Base-by-base conservation (phyloP, 2,329 filamentous ascomycete genomes). In the Penicillium sp. region DNA sequence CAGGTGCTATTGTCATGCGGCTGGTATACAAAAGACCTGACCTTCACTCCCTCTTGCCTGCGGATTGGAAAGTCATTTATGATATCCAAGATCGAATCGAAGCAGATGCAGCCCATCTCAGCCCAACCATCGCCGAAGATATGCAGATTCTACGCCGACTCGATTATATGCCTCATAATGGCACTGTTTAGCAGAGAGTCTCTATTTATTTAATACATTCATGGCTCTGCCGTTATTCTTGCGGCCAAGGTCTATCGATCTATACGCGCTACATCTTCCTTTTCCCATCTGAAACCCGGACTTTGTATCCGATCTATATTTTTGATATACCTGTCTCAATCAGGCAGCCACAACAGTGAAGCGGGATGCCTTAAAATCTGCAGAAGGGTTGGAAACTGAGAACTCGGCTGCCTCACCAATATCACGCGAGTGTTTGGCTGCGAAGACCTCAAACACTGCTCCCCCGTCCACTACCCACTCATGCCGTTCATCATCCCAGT, bases 381-480 rank as follows among this genome's bases (percentile, higher is more conserved):
- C 51, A 21, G 51, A 29, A 19, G 51, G 51, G 17, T 19, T 53
- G 30, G 4, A 30, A 35, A 53, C 31, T 8, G 21, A 15, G 35
- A 53, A 53, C 21, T 19, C 23, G 19, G 51, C 51, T n/a, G 30
- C 31, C 30, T 44, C 35, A 19, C 51, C 51, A 21, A 53, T 11
- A 41, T 53, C 51, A 4, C 51, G 51, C 30, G 51, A 53, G 51
- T 53, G 51, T 19, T 41, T 38, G 29, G 51, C 51, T 19, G 51
- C 51, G 21, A 53, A 41, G 31, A 53, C 51, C 51, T 53, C 51
- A 53, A 53, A 53, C n/a, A 26, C 30, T 15, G 51, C 51, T 23
- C 51, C 51, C 11, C 51, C 51, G 8, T 53, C 51, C 13, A 53
- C 30, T 8, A 30, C 47, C 47, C 47, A 49, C 47, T 29, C 47